A percentile compares a stretch with the other conserved stretches of the same genome.
Evolutionary conservation across 1,139 yeast species (phyloP).

Genomic region (Zhuliangozyma blackwelliae): DNA sequence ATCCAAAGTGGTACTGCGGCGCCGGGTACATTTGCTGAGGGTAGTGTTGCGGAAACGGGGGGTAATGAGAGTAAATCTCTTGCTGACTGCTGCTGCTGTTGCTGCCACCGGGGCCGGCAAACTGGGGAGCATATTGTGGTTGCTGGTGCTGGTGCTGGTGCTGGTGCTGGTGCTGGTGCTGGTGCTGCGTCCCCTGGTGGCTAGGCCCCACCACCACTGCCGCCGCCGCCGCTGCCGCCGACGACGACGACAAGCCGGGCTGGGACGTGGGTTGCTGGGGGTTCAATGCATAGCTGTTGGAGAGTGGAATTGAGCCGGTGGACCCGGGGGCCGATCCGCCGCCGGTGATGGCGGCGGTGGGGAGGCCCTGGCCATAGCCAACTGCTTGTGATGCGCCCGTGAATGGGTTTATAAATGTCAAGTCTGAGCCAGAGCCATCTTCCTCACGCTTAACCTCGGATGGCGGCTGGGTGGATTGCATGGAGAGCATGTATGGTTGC

Average conservation of each 20-base stretch:
- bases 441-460: slow-evolving; percentile 12
- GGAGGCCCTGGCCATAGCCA: slow-evolving; percentile 1
- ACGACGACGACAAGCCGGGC: no score
- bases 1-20: slow-evolving; percentile 11
- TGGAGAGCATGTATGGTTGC: slow-evolving; percentile 7
- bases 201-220: no score
- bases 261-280: slow-evolving; percentile 7
- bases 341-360: slow-evolving; percentile 3
- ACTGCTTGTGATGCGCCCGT: slow-evolving; percentile 2
- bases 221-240: no score
- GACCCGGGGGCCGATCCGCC: slow-evolving; percentile 6
- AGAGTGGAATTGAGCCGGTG: slow-evolving; percentile 7
- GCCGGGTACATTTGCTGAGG: slow-evolving; percentile 11
- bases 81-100: slow-evolving; percentile 3
- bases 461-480: slow-evolving; percentile 1
- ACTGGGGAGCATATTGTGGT: slow-evolving; percentile 2
- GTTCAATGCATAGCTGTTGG: slow-evolving; percentile 10
- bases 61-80: slow-evolving; percentile 9
- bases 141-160: slow-evolving; percentile 7
- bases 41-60: slow-evolving; percentile 14
- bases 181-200: slow-evolving; percentile 1
- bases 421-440: slow-evolving; percentile 11
- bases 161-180: slow-evolving; percentile 3
- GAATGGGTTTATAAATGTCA: slow-evolving; percentile 22
- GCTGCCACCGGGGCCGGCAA: slow-evolving; percentile 1